Conservation (phyloP, 1,284 basidiomycete genomes). For the Chiua sp. region DNA sequence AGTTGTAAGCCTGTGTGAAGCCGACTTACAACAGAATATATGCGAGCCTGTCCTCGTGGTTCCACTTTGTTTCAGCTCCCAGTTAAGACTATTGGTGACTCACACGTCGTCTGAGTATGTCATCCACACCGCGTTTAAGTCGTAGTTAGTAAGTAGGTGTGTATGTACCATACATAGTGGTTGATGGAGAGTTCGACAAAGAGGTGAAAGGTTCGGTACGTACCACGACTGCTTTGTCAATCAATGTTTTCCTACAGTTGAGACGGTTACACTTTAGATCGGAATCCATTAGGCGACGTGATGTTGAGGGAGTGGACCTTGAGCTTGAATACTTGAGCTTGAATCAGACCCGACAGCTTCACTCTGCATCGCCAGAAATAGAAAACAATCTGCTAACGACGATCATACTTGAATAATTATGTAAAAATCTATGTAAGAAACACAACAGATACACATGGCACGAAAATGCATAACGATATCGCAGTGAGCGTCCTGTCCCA, state of each 20-base stretch:
- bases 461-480: slow-evolving; percentile 23
- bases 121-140: background rate
- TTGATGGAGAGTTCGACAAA: background rate
- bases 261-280: slow-evolving; percentile 77
- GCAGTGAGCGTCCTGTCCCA: slow-evolving; percentile 32
- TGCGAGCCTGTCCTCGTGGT: slow-evolving; percentile 60
- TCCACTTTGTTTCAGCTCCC: slow-evolving; percentile 23
- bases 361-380: slow-evolving; percentile 15
- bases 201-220: slow-evolving; percentile 39
- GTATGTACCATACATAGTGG: background rate
- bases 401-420: background rate
- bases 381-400: slow-evolving; percentile 8
- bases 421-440: slow-evolving; percentile 20
- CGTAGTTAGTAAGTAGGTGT: background rate
- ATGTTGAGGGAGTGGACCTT: background rate
- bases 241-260: slow-evolving; percentile 66
- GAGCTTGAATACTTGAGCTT: no score
- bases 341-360: no score
- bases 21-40: slow-evolving; percentile 75
- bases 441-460: slow-evolving; percentile 32
- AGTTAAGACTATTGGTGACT: slow-evolving; percentile 20
- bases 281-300: slow-evolving; percentile 41
- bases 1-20: background rate
- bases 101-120: slow-evolving; percentile 51
- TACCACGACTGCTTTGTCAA: slow-evolving; percentile 83